Evolutionary conservation across 2,329 filamentous ascomycete genomes (phyloP).

Genomic region (Sclerotinia minor): DNA sequence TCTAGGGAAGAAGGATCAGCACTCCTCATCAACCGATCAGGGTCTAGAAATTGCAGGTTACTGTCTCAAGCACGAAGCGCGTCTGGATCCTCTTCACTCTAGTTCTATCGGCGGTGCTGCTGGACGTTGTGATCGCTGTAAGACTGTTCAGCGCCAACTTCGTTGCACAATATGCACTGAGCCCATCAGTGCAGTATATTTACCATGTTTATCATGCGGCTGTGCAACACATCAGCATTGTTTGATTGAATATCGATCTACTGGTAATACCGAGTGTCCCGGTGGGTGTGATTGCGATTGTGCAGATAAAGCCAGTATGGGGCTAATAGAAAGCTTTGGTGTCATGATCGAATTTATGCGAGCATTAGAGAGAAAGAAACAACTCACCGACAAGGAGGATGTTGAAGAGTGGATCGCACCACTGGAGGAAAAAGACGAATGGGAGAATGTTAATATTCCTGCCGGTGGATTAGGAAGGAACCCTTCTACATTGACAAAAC

Average conservation of each 20-base stretch:
- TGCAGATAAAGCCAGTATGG: slow-evolving; percentile 55
- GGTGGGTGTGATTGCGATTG: slow-evolving; percentile 67
- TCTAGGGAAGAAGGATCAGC: slow-evolving; percentile 57
- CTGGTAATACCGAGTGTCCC: slow-evolving; percentile 55
- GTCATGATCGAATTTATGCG: slow-evolving; percentile 42
- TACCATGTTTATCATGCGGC: slow-evolving; percentile 62
- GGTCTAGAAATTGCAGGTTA: slow-evolving; percentile 64
- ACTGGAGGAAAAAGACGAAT: slow-evolving; percentile 34
- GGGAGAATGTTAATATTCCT: slow-evolving; percentile 33
- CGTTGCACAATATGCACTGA: slow-evolving; percentile 63
- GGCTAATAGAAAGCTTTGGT: slow-evolving; percentile 62
- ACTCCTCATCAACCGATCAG: slow-evolving; percentile 49
- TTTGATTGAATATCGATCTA: slow-evolving; percentile 37
- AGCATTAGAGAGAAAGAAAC: slow-evolving; percentile 26
- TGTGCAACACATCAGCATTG: slow-evolving; percentile 62
- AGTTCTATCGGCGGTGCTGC: slow-evolving; percentile 47
- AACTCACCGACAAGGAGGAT: slow-evolving; percentile 27
- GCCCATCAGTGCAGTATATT: slow-evolving; percentile 59
- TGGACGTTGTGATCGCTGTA: slow-evolving; percentile 53
- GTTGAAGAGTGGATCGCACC: slow-evolving; percentile 33
- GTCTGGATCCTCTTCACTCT: slow-evolving; percentile 57
- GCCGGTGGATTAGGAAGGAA: slow-evolving; percentile 32
- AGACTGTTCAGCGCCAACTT: slow-evolving; percentile 56
- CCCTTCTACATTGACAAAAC: slow-evolving; percentile 37
- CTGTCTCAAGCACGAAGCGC: slow-evolving; percentile 62